Evolutionary conservation across 1,284 basidiomycete species (phyloP), one percentile per base, ranked within the genome.

Genomic region (Cryptococcus sp.): DNA sequence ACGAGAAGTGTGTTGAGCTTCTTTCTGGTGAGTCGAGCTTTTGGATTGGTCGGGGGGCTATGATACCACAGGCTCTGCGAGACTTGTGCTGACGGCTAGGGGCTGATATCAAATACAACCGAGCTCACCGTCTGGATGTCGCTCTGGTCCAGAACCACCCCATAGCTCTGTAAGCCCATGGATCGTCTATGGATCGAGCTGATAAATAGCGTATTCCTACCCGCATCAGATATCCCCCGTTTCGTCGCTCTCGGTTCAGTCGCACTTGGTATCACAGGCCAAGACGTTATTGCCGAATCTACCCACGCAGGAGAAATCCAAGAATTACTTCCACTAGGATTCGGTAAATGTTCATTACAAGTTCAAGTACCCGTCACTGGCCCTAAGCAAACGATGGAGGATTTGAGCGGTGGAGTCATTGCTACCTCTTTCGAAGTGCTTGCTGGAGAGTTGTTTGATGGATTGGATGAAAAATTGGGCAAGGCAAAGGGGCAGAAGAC

Each of bases 241-340:
- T 99, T 98, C 76, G 96, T 99, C 34, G 96, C 91, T 25, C 91
- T 97, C 73, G 94, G 94, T 50, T 91, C 96, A 67, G 88, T 98
- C 64, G 74, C 74, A 1, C 64, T 77, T 44, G 75, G 75, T 46
- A 76, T 77, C 57, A 77, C 75, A n/a, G 94, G 94, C 1, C 93
- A 98, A 76, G 94, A 99, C 76, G 91, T 98, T 66, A 91, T 98
- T 60, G 83, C 92, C 52, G 94, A 98, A 76, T 82, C 91, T 23
- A 79, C 83, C 55, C 89, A 89, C 83, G 78, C 87, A 57, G 71
- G 80, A 16, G 81, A 84, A 50, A 85, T 98, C 55, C 83, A 83
- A 2, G 89, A 98, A 70, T 80, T 86, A 37, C 81, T 96, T 13
- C 84, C 83, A 3, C 84, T 98, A 46, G 90, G 86, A 0, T 98